Evolutionary conservation across 345 rosid genomes (phyloP).

Genomic region (Boechera retrofracta): DNA sequence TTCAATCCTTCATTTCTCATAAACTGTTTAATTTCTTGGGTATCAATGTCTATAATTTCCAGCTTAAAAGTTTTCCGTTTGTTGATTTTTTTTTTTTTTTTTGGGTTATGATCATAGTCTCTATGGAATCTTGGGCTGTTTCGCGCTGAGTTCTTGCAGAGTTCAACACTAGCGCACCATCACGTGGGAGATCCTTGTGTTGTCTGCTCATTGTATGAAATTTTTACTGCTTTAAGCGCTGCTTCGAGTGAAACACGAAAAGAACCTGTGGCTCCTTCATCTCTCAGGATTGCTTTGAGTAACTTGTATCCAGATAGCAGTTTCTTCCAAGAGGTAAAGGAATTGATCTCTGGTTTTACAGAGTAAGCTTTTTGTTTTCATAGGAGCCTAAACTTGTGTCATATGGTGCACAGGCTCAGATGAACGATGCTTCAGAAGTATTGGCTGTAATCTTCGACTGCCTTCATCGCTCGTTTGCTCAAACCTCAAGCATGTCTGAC

Average conservation of each 20-base stretch:
- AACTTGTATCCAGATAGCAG: constrained; percentile 90
- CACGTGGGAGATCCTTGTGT: constrained; percentile 99
- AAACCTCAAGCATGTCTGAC: constrained; percentile 60
- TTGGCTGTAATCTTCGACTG: constrained; percentile 84
- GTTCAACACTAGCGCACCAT: constrained; percentile 69
- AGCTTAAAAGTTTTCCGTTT: constrained; percentile 7
- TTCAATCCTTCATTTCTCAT: constrained; percentile 6
- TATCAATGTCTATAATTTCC: constrained; percentile 4
- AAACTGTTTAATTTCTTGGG: constrained; percentile 3
- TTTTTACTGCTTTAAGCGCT: constrained; percentile 66
- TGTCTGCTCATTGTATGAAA: constrained; percentile 78
- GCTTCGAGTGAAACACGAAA: constrained; percentile 64
- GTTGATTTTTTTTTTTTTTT: constrained; percentile 22
- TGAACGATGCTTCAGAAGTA: constrained; percentile 99
- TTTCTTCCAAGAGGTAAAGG: constrained; percentile 85
- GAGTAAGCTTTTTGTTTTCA: not conserved
- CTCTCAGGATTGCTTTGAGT: constrained; percentile 85
- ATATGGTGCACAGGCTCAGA: constrained; percentile 74
- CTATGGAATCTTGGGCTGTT: constrained; percentile 88
- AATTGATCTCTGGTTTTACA: constrained; percentile 9
- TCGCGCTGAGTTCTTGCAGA: constrained; percentile 78
- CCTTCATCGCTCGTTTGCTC: constrained; percentile 84
- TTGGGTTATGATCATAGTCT: constrained; percentile 57
- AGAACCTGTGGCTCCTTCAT: constrained; percentile 87
- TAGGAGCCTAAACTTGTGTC: constrained; percentile 23